Evolutionary conservation across 768 basidiomycete species (phyloP), one percentile per base, ranked within the genome.

Genomic region (Suillus cothurnatus): DNA sequence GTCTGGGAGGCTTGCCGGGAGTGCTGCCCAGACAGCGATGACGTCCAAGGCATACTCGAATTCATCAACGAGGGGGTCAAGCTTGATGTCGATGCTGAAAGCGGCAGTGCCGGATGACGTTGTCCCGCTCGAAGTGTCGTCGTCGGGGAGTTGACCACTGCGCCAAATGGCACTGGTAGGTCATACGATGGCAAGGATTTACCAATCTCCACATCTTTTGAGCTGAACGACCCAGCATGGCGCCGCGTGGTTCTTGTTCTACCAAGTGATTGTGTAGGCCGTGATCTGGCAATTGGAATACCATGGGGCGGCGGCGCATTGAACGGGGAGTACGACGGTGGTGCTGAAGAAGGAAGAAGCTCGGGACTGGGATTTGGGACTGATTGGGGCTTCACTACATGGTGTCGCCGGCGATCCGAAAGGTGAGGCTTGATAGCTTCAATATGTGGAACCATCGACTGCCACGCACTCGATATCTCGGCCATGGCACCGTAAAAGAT

Each of bases 141-240:
- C 45, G 82, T 80, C 21, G 69, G 68, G 61, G 64, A 34, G 61
- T 56, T 69, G 21, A 70, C 66, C 9, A 81, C 68, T 17, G 80
- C 76, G 19, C 50, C 21, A 14, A 69, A 71, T 2, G 71, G 76
- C 11, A 69, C 31, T 4, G 75, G 72, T 3, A 79, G 64, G 53
- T 88, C 84, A 68, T 86, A 85, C n/a, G 89, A 89, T 9, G 92
- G 90, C 59, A 93, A 74, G 62, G 86, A 81, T 76, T 89, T 93
- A 47, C 95, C 95, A 60, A 93, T 88, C 73, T 97, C 90, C 7
- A 97, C 91, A 73, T 97, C 95, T 72, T 94, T 92, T 31, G 85
- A 88, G 67, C 95, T 97, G 79, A 97, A 98, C 4, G 95, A 97
- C n/a, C 95, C 95, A 6, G 93, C 95, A 74, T 97, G 92, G 43